Evolutionary conservation across 768 basidiomycete genomes (phyloP), one percentile per base, ranked within the genome.

Genomic region (Suillus alpinus): DNA sequence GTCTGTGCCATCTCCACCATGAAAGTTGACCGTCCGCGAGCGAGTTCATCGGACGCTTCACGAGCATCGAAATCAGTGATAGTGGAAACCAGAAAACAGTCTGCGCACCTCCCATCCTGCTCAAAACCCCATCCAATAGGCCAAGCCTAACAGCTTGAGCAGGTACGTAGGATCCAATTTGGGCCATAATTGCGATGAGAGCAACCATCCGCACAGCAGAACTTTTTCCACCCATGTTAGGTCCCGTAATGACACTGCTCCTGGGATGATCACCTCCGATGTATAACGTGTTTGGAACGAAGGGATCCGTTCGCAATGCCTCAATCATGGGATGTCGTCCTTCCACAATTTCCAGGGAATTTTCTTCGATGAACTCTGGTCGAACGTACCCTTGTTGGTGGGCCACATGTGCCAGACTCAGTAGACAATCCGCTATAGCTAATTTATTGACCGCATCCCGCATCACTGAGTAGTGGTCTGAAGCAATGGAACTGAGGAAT

Each of bases 1-100:
- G 95, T 97, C 71, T 98, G 95, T 6, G 89, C 81, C 81, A 98
- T 88, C 74, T 99, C 96, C 3, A 98, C 92, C 95, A 97, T 97
- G 72, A 98, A 97, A 0, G 92, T 98, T 0, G 94, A 96, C 8
- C 92, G 85, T 0, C 94, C 94, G 41, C 89, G 82, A 6, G 86
- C 83, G 29, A 98, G 74, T 64, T 97, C 94, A 70, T 98, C 96
- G 10, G 86, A 89, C 0, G 96, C 96, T 89, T 60, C 13, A 23
- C 31, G 46, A 58, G 46, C 8, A 9, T 40, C 65, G 43, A 65
- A 55, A 39, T 26, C 26, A 55, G 16, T 16, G 51, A 55, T 39
- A 51, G n/a, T 46, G 34, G 53, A 56, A 37, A 49, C 44, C 47
- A 60, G 43, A 51, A 29, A n/a, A 51, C 13, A 23, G 6, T 4